These are phyloP conservation scores for Entoloma clypeatum DNA, from an alignment of 1,284 basidiomycete genomes.

Conservation along the genomic window DNA sequence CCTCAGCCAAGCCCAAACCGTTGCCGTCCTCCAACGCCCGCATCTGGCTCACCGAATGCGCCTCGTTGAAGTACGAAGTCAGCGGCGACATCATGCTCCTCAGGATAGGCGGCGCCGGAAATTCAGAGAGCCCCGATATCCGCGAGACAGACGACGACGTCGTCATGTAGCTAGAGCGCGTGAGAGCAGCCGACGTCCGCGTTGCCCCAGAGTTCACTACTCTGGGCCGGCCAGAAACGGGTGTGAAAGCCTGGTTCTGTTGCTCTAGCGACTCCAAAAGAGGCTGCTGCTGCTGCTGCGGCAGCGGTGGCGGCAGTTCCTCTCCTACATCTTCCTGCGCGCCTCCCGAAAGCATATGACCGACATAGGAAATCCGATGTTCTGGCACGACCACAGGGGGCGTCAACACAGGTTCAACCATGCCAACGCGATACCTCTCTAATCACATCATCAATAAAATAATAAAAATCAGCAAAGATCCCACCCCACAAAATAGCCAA, in stretches of 20 bases:
- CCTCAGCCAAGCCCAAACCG: conserved; percentile 2
- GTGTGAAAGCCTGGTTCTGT: conserved; percentile 9
- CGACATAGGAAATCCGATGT: conserved; percentile 41
- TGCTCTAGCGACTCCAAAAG: too few species aligned
- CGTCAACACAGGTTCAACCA: conserved; percentile 49
- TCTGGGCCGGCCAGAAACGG: conserved; percentile 15
- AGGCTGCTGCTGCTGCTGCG: too few species aligned
- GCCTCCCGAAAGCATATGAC: conserved; percentile 30
- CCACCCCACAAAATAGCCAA: too few species aligned
- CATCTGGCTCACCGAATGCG: conserved; percentile 19
- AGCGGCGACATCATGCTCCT: conserved; percentile 41
- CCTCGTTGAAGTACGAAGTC: conserved; percentile 41
- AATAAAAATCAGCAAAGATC: too few species aligned
- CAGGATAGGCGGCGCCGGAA: conserved; percentile 58
- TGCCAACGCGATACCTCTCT: conserved; percentile 50
- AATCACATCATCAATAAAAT: conserved; percentile 15
- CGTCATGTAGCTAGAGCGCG: conserved; percentile 66
- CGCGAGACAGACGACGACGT: conserved; percentile 54
- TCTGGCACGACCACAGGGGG: conserved; percentile 41
- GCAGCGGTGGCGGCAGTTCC: too few species aligned
- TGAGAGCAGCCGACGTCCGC: conserved; percentile 40
- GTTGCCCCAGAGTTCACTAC: conserved; percentile 34
- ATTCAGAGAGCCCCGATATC: conserved; percentile 73
- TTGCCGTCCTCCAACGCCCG: conserved; percentile 7
- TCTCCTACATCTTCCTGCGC: too few species aligned